Evolutionary conservation across 345 rosid genomes (phyloP), one percentile per base, ranked within the genome.

Genomic region (Excoecaria agallocha): DNA sequence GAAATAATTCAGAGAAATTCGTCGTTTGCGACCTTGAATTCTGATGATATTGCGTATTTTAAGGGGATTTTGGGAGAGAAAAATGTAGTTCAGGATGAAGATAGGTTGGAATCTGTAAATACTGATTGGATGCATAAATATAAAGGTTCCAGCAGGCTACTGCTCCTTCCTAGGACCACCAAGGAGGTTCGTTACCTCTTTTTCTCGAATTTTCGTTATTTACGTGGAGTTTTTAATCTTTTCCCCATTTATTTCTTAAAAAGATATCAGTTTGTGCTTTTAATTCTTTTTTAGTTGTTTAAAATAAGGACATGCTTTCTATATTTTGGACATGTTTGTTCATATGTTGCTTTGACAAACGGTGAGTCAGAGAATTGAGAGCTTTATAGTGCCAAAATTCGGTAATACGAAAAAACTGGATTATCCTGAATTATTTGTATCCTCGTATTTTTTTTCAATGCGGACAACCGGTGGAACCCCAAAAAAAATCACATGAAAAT

Each of bases 121-220:
- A 82, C 85, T n/a, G 99, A 95, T 84, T 95, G 99, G 99, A 86
- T 91, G 98, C 82, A 80, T 2, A 95, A 93, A 75, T 93, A 90
- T 63, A 89, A 67, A 70, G 99, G 98, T 37, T 89, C 81, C 45
- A 93, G 99, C 83, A 91, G 85, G 86, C 91, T 93, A 68, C 76
- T 93, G 80, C 94, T 95, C 46, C 89, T 85, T 24, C 99, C 99
- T 10, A 85, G 75, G 69, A 88, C 68, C 79, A 88, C 98, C 4
- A 74, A 89, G 68, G 92, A 93, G 98, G 97, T 94, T 48, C 62
- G 25, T 24, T 80, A 76, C 78, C 58, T 46, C 56, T 43, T 48
- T 54, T 24, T 5, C 49, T 48, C 72, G 7, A 9, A 4, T 35
- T 25, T 22, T 35, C 39, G 61, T 35, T 12, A 30, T 60, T 37